Evolutionary conservation across 192 early-diverging fungal species (phyloP).

Genomic region (Backusella liffmaniae): DNA sequence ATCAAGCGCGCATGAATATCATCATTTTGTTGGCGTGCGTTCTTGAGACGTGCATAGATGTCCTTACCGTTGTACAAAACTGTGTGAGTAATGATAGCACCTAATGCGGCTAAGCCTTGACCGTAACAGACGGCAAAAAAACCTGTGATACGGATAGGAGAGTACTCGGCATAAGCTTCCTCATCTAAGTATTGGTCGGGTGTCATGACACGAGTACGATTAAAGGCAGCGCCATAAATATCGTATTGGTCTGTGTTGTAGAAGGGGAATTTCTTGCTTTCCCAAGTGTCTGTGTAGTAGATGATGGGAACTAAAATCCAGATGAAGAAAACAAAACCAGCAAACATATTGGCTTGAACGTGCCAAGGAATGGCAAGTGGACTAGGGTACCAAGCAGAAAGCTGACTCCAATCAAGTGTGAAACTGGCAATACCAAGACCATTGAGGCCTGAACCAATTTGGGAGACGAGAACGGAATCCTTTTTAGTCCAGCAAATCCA

Average conservation of each 20-base stretch:
- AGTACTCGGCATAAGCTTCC: constrained; percentile 54
- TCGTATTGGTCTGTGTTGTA: constrained; percentile 65
- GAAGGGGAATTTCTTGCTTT: constrained; percentile 59
- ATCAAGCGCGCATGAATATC: constrained; percentile 80
- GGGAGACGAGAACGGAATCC: constrained; percentile 46
- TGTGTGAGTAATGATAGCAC: constrained; percentile 65
- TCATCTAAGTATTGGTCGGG: constrained; percentile 49
- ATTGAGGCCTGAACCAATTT: constrained; percentile 52
- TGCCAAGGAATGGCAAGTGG: constrained; percentile 78
- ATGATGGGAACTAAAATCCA: constrained; percentile 74
- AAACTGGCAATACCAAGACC: constrained; percentile 73
- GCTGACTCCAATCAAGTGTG: constrained; percentile 73
- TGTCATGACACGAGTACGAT: constrained; percentile 58
- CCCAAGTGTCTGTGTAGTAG: constrained; percentile 66
- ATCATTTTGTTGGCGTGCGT: constrained; percentile 55
- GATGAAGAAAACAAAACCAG: constrained; percentile 67
- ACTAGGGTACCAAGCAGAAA: constrained; percentile 55
- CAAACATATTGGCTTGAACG: constrained; percentile 69
- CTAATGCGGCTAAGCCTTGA: constrained; percentile 65
- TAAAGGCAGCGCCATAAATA: constrained; percentile 49
- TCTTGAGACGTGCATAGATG: constrained; percentile 57
- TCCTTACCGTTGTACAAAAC: constrained; percentile 68
- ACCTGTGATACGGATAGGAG: constrained; percentile 65
- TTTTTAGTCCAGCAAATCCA: constrained; percentile 62
- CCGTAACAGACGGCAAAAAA: constrained; percentile 69